Percentiles rank a stretch among this genome's conserved stretches.
These are phyloP conservation scores for Chlorella variabilis DNA, from an alignment of 163 green algal species.

Conservation along the genomic window DNA sequence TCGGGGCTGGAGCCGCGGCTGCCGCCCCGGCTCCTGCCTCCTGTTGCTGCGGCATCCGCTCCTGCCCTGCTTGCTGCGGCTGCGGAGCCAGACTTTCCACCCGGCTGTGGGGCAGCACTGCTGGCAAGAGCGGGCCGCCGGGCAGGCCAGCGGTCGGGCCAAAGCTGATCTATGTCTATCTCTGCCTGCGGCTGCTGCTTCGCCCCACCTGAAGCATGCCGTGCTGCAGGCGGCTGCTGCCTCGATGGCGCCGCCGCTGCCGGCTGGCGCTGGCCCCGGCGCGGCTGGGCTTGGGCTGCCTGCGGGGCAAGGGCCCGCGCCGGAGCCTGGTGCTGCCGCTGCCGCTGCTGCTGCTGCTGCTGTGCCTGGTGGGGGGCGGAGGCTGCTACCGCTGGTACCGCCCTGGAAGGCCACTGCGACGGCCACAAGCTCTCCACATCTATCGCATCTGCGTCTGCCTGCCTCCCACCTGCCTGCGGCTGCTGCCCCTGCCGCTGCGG, in stretches of 20 bases:
- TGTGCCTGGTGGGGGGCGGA: background rate
- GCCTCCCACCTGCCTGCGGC: too few species aligned
- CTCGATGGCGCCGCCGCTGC: background rate
- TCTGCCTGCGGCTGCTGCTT: background rate
- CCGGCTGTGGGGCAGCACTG: too few species aligned
- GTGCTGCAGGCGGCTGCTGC: background rate
- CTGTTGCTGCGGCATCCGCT: background rate
- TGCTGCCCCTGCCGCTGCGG: background rate
- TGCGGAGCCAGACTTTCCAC: background rate
- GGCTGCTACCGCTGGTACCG: background rate
- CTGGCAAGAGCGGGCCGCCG: background rate
- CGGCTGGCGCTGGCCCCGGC: background rate
- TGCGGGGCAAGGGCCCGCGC: too few species aligned
- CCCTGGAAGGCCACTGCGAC: background rate
- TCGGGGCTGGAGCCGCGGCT: conserved; percentile 1
- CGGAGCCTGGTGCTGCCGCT: background rate
- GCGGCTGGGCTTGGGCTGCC: too few species aligned
- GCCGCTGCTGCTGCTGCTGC: background rate
- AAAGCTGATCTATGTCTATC: conserved; percentile 1
- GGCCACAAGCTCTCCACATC: too few species aligned
- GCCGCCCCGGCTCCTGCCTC: background rate
- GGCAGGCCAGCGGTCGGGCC: background rate
- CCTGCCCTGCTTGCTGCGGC: background rate
- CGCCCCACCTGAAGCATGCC: background rate
- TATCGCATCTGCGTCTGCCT: too few species aligned